A percentile compares a stretch with the other conserved stretches of the same genome.
phyloP scores from a whole-genome alignment of 257 asterid species.

The Echium plantagineum region DNA sequence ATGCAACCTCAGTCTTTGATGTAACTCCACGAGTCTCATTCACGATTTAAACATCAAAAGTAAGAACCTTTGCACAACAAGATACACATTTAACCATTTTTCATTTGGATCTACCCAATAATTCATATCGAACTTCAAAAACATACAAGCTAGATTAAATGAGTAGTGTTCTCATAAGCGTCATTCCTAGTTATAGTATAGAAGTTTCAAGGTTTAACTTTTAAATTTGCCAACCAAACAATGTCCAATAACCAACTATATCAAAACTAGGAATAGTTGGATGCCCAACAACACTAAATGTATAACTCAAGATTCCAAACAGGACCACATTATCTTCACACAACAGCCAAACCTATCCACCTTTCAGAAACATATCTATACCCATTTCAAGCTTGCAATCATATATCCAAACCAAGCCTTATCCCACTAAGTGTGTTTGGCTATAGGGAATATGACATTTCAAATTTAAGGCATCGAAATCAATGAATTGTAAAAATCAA shows the following conservation, averaged over 20 bases:
- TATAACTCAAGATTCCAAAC: background rate
- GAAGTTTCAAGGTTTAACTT: background rate
- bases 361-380: background rate
- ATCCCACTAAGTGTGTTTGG: too few species aligned
- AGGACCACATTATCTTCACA: background rate
- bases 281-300: background rate
- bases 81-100: too few species aligned
- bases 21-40: too few species aligned
- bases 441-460: too few species aligned
- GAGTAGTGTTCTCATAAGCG: background rate
- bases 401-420: too few species aligned
- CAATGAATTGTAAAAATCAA: too few species aligned
- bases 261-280: background rate
- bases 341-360: background rate
- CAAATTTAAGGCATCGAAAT: too few species aligned
- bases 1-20: too few species aligned
- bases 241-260: background rate
- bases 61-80: too few species aligned
- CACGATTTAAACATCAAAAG: too few species aligned
- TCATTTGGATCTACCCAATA: background rate
- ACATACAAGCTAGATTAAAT: background rate
- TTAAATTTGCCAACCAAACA: background rate
- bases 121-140: background rate
- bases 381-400: background rate
- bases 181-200: background rate